These are phyloP conservation scores for Pugionium dolabratum DNA, from an alignment of 345 rosid species.

Conservation along the genomic window DNA sequence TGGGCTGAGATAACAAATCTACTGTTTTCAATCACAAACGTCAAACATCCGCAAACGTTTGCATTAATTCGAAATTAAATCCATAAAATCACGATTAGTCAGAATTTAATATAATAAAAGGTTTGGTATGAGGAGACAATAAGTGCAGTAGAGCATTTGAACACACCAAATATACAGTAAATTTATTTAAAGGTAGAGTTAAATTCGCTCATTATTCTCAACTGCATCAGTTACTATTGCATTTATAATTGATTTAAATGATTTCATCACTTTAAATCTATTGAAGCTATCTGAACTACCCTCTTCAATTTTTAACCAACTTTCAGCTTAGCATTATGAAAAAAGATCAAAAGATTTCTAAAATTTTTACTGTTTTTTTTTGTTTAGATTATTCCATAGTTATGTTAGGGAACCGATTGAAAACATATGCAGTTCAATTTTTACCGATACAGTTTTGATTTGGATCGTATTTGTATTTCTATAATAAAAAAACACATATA, in stretches of 20 bases:
- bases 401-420: background rate
- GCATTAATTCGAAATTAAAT: background rate
- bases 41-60: background rate
- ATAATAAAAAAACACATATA: no score
- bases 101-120: background rate
- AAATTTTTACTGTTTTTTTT: background rate
- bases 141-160: no score
- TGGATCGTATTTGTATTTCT: no score
- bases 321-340: slow-evolving; percentile 17
- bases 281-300: slow-evolving; percentile 35
- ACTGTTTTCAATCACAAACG: background rate
- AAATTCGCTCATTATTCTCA: slow-evolving; percentile 37
- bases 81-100: slow-evolving; percentile 2
- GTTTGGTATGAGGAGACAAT: background rate
- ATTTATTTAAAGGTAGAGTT: slow-evolving; percentile 31
- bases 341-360: background rate
- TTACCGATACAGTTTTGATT: no score
- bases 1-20: background rate
- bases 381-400: background rate
- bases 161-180: background rate
- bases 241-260: slow-evolving; percentile 38
- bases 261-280: slow-evolving; percentile 38
- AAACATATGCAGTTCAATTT: background rate
- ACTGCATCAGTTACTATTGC: slow-evolving; percentile 41
- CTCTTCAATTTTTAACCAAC: slow-evolving; percentile 31